Conservation (phyloP, 768 basidiomycete species). For the Calocybe indica region DNA sequence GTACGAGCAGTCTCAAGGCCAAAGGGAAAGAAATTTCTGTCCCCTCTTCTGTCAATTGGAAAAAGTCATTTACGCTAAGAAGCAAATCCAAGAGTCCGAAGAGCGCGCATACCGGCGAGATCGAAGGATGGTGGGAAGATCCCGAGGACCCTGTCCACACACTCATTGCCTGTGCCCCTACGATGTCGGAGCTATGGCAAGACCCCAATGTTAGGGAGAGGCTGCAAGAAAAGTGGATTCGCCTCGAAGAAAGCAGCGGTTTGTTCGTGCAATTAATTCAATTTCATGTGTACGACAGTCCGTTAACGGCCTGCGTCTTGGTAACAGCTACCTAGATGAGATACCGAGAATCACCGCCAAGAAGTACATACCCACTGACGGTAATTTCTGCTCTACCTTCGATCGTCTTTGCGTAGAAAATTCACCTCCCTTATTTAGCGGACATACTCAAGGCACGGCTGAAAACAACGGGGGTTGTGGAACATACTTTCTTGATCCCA, state of each 20-base stretch:
- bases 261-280: slow-evolving; percentile 34
- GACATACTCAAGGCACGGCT: slow-evolving; percentile 78
- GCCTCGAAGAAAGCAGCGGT: slow-evolving; percentile 79
- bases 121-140: slow-evolving; percentile 83
- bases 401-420: too few species aligned
- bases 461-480: slow-evolving; percentile 78
- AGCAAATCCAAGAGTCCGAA: slow-evolving; percentile 61
- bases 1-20: slow-evolving; percentile 27
- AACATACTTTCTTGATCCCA: slow-evolving; percentile 68
- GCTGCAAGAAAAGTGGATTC: slow-evolving; percentile 57
- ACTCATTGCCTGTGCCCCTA: slow-evolving; percentile 53
- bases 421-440: slow-evolving; percentile 28
- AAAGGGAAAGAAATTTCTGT: slow-evolving; percentile 51
- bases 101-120: slow-evolving; percentile 63
- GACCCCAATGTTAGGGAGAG: slow-evolving; percentile 61
- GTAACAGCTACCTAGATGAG: slow-evolving; percentile 69
- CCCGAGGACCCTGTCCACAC: slow-evolving; percentile 76
- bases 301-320: neutral
- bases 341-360: slow-evolving; percentile 75
- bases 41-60: slow-evolving; percentile 63
- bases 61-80: slow-evolving; percentile 57
- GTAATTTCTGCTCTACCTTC: slow-evolving; percentile 21
- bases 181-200: slow-evolving; percentile 73
- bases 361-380: slow-evolving; percentile 76
- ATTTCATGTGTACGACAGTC: neutral